phyloP scores from a whole-genome alignment of 2,329 filamentous ascomycete species.

The Fusarium bulbicola region DNA sequence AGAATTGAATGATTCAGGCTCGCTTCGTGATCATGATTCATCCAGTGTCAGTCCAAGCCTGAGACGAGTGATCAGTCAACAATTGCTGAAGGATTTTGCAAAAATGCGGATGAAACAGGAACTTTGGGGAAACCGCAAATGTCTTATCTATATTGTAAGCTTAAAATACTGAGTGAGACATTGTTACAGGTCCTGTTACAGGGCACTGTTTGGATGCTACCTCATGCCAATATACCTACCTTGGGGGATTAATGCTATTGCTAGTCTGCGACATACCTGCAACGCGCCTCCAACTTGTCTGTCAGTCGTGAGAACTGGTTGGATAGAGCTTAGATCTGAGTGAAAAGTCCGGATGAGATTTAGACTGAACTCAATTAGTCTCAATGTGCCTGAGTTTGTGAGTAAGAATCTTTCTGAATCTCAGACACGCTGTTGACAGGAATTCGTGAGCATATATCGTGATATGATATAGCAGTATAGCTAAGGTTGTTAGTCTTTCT shows the following conservation, averaged over 20 bases:
- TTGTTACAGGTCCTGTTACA: slow-evolving; percentile 32
- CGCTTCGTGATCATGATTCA: slow-evolving; percentile 2
- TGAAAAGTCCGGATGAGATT: not conserved
- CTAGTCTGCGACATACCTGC: slow-evolving; percentile 24
- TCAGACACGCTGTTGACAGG: not conserved
- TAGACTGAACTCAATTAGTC: not conserved
- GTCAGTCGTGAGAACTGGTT: not conserved
- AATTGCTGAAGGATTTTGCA: not conserved
- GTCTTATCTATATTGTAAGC: slow-evolving; percentile 5
- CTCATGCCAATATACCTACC: not conserved
- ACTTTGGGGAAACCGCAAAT: slow-evolving; percentile 3
- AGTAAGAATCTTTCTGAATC: not conserved
- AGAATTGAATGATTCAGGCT: not conserved
- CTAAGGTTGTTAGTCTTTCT: not conserved
- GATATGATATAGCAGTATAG: slow-evolving; percentile 1
- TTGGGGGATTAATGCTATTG: slow-evolving; percentile 13
- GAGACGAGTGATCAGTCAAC: slow-evolving; percentile 9
- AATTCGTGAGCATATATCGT: not conserved
- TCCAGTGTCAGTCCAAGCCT: slow-evolving; percentile 17
- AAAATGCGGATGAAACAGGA: slow-evolving; percentile 10
- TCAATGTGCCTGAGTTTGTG: not conserved
- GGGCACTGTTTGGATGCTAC: slow-evolving; percentile 13
- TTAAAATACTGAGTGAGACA: not conserved
- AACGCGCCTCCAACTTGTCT: slow-evolving; percentile 6
- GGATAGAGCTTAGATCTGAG: not conserved